Evolutionary conservation across 2,329 filamentous ascomycete species (phyloP).

Genomic region (Chaetothyriales sp.): DNA sequence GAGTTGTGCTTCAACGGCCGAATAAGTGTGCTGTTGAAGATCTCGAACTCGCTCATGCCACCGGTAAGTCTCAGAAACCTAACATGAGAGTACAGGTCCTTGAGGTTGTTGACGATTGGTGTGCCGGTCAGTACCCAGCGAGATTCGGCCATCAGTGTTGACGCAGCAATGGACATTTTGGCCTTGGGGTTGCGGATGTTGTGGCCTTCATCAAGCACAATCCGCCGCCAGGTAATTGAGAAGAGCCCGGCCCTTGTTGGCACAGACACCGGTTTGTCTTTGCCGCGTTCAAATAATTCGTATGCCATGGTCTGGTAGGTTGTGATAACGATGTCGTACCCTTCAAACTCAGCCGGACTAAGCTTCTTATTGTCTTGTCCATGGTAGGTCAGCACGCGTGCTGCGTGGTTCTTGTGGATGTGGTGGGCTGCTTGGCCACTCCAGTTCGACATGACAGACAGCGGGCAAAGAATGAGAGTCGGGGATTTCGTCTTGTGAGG

Average conservation of each 20-base stretch:
- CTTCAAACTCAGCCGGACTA: constrained; percentile 39
- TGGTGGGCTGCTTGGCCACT: constrained; percentile 62
- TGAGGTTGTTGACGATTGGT: constrained; percentile 68
- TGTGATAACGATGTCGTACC: constrained; percentile 65
- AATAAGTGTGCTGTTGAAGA: constrained; percentile 60
- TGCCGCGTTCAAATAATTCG: constrained; percentile 42
- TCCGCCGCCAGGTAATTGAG: constrained; percentile 56
- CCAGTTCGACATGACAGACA: constrained; percentile 87
- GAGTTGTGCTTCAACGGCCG: constrained; percentile 49
- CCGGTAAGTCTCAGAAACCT: constrained; percentile 63
- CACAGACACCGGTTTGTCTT: constrained; percentile 28
- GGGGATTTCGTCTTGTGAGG: constrained; percentile 18
- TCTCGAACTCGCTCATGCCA: constrained; percentile 54
- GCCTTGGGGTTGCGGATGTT: constrained; percentile 63
- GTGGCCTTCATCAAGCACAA: constrained; percentile 75
- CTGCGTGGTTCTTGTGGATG: constrained; percentile 45
- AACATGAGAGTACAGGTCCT: constrained; percentile 65
- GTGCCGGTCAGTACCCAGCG: constrained; percentile 71
- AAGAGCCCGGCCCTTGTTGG: constrained; percentile 39
- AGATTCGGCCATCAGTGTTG: constrained; percentile 50
- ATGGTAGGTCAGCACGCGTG: constrained; percentile 61
- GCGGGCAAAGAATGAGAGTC: constrained; percentile 66
- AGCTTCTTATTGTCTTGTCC: constrained; percentile 44
- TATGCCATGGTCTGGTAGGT: constrained; percentile 63
- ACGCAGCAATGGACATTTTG: constrained; percentile 55